Evolutionary conservation across 2,329 filamentous ascomycete species (phyloP), one percentile per base, ranked within the genome.

Genomic region (Colletotrichum cordylinicola): DNA sequence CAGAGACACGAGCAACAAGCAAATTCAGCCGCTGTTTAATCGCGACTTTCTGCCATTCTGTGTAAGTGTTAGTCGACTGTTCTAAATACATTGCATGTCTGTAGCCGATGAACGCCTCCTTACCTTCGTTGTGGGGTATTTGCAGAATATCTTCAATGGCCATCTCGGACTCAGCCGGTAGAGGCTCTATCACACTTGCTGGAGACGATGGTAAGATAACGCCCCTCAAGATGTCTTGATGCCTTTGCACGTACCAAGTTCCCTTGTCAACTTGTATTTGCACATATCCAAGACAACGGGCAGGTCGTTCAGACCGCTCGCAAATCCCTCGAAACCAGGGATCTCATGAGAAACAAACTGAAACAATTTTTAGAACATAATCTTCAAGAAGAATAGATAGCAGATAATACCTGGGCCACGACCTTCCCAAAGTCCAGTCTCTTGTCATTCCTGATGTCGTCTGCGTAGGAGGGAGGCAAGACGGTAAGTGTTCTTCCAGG

Each of bases 391-490:
- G n/a, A 0, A 8, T 4, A 21, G n/a, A 52, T n/a, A 21, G 43
- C 13, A 52, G 43, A 52, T 21, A 10, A 21, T 52, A 52, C 43
- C 43, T 52, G n/a, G 43, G 43, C 43, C n/a, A 52, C 43, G 6
- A 52, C 43, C n/a, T 52, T 52, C 0, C n/a, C 18, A 52, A 52
- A 52, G 43, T 52, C 43, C n/a, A 52, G 43, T 52, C 43, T 52
- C 43, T 52, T 52, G 43, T 52, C 43, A 52, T 52, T 52, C 1
- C 43, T 52, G 0, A 52, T 52, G 8, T 52, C 43, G 9, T 52
- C 43, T 0, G 43, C 43, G n/a, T 52, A 90, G 79, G 77, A 90
- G n/a, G 16, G 43, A 21, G 43, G 43, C 43, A 52, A 21, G 27
- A 66, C 62, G 24, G 35, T 29, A 18, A 66, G 62, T n/a, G 12